phyloP scores from a whole-genome alignment of 2,329 filamentous ascomycete species.

The Tolypocladium sp. region DNA sequence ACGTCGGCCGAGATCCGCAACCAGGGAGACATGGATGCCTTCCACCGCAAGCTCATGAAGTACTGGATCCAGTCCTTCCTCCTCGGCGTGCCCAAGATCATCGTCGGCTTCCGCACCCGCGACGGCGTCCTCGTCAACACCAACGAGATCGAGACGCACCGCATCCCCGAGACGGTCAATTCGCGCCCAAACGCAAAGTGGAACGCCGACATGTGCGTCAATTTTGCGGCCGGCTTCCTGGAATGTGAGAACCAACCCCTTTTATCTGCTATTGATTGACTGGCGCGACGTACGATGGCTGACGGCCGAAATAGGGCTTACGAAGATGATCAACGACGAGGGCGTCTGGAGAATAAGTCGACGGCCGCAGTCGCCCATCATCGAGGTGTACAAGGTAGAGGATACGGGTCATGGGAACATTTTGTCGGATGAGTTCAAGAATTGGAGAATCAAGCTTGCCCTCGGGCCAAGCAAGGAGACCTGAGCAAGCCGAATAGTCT shows the following conservation, averaged over 20 bases:
- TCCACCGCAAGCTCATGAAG: slow-evolving; percentile 84
- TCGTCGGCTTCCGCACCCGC: slow-evolving; percentile 75
- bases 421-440: slow-evolving; percentile 66
- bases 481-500: neutral
- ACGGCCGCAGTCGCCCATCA: slow-evolving; percentile 47
- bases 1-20: slow-evolving; percentile 67
- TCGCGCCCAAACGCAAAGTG: slow-evolving; percentile 58
- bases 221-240: slow-evolving; percentile 72
- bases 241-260: slow-evolving; percentile 48
- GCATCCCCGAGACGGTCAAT: slow-evolving; percentile 68
- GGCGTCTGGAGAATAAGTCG: slow-evolving; percentile 78
- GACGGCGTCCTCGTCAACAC: slow-evolving; percentile 62
- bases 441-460: slow-evolving; percentile 57
- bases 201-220: slow-evolving; percentile 92
- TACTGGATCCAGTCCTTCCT: slow-evolving; percentile 97
- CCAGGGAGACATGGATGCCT: slow-evolving; percentile 61
- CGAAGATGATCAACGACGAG: slow-evolving; percentile 53
- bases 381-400: slow-evolving; percentile 67
- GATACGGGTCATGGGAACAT: slow-evolving; percentile 70
- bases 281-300: neutral
- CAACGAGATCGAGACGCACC: slow-evolving; percentile 71
- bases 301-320: slow-evolving; percentile 41
- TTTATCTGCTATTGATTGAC: neutral
- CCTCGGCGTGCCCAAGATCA: slow-evolving; percentile 82
- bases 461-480: slow-evolving; percentile 18